Base-by-base conservation (phyloP, 768 basidiomycete genomes). In the Lactifluus volemus region DNA sequence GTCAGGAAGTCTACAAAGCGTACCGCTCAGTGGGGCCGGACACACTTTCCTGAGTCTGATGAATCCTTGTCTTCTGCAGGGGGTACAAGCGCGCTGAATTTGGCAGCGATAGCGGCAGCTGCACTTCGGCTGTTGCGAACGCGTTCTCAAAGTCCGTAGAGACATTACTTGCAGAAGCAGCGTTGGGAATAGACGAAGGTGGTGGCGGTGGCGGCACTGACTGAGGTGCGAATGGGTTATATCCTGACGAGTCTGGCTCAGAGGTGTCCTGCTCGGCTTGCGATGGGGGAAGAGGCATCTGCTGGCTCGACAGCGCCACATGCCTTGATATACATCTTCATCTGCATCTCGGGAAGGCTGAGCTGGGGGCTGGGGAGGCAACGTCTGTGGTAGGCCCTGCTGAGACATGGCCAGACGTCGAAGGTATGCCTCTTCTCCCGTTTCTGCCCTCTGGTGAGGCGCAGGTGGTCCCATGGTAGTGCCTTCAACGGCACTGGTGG, bases 51-150 rank as follows among this genome's bases (percentile, higher is more conserved):
- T 15, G 73, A 60, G 17, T 73, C 68, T 19, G 70, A 67, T 6
- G 70, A 65, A 50, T 73, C 50, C 19, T 68, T 59, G 25, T 63
- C 68, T 38, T 63, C 70, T 66, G 36, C 71, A 50, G 51, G 74
- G 53, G 55, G 73, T 58, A 74, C 83, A 25, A 89, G 72, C 8
- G 86, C 83, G 42, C 81, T 75, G 19, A 92, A 76, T 61, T 78
- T 83, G 0, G 91, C 91, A 19, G 91, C 92, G 58, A 94, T 88
- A 11, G 84, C 89, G 4, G 88, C 89, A 0, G 91, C 92, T 10
- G 84, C 83, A 61, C 88, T 88, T 41, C 73, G 70, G 45, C 73
- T 75, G 44, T 71, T 73, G 44, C 72, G 69, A 1, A 84, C 80
- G 64, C 77, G 84, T 17, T 85, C 60, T 90, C 84, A 15, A 89